Evolutionary conservation across 176 grass and related monocot genomes (phyloP).

Genomic region (Coix lacrymajobi): DNA sequence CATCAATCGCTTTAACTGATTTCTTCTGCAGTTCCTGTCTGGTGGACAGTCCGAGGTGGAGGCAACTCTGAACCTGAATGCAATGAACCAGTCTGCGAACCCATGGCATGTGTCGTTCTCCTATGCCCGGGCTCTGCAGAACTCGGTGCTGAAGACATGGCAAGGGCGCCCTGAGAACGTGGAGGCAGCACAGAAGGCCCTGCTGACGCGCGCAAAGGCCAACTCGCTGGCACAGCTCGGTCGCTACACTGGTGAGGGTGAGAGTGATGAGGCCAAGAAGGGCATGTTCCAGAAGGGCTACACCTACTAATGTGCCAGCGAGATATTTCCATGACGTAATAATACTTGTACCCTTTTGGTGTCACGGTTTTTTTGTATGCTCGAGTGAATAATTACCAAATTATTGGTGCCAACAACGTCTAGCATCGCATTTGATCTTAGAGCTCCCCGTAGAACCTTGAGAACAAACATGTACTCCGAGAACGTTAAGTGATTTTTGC

Average conservation of each 20-base stretch:
- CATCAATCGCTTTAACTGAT: neutral
- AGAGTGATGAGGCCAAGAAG: slow-evolving; percentile 67
- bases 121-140: slow-evolving; percentile 88
- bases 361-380: neutral
- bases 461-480: neutral
- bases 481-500: neutral
- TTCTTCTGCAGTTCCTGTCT: slow-evolving; percentile 74
- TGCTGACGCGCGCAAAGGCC: slow-evolving; percentile 62
- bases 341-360: neutral
- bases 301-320: slow-evolving; percentile 52
- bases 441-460: slow-evolving; percentile 11
- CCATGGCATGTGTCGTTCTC: slow-evolving; percentile 98
- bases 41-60: slow-evolving; percentile 88
- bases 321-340: neutral
- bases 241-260: slow-evolving; percentile 60
- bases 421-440: neutral
- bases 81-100: slow-evolving; percentile 80
- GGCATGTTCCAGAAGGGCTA: slow-evolving; percentile 99
- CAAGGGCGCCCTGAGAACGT: slow-evolving; percentile 77
- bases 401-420: slow-evolving; percentile 19
- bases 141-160: slow-evolving; percentile 88
- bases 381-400: slow-evolving; percentile 35
- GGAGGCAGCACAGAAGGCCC: slow-evolving; percentile 65
- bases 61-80: slow-evolving; percentile 92
- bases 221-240: slow-evolving; percentile 86